Conservation (phyloP, 2,329 filamentous ascomycete genomes). For the Septoria petroselini region DNA sequence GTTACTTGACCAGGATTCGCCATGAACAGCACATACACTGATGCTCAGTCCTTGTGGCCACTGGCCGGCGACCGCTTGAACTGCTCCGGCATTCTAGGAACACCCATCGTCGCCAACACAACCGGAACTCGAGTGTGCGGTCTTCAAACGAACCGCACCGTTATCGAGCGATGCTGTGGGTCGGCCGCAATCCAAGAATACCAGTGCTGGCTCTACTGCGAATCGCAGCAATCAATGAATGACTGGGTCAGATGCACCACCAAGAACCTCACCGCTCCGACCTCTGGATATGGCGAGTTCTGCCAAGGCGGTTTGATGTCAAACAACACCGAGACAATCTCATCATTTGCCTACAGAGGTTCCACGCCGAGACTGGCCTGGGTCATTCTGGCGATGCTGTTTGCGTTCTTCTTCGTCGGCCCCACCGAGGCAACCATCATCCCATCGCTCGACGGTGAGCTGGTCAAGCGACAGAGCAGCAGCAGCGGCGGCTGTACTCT, state of each 20-base stretch:
- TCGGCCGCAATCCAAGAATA: slow-evolving; percentile 11
- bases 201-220: slow-evolving; percentile 20
- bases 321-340: slow-evolving; percentile 7
- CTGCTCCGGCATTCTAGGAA: slow-evolving; percentile 2
- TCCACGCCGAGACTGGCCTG: slow-evolving; percentile 10
- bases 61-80: neutral
- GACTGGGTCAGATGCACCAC: slow-evolving; percentile 2
- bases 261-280: neutral
- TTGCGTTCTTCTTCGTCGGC: slow-evolving; percentile 10
- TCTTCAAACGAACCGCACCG: slow-evolving; percentile 1
- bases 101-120: slow-evolving; percentile 7
- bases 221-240: neutral
- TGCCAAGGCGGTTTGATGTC: slow-evolving; percentile 7
- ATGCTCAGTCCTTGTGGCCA: slow-evolving; percentile 3
- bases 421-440: slow-evolving; percentile 12
- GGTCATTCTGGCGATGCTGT: slow-evolving; percentile 4
- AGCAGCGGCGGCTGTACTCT: slow-evolving; percentile 12
- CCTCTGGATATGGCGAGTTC: neutral
- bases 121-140: slow-evolving; percentile 6
- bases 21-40: slow-evolving; percentile 2
- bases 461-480: slow-evolving; percentile 10
- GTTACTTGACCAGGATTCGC: neutral
- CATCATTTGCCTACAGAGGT: neutral
- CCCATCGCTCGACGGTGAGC: slow-evolving; percentile 8
- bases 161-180: slow-evolving; percentile 8